Evolutionary conservation across 75 land plant genomes (phyloP).

Genomic region (Pinus tabuliformis): DNA sequence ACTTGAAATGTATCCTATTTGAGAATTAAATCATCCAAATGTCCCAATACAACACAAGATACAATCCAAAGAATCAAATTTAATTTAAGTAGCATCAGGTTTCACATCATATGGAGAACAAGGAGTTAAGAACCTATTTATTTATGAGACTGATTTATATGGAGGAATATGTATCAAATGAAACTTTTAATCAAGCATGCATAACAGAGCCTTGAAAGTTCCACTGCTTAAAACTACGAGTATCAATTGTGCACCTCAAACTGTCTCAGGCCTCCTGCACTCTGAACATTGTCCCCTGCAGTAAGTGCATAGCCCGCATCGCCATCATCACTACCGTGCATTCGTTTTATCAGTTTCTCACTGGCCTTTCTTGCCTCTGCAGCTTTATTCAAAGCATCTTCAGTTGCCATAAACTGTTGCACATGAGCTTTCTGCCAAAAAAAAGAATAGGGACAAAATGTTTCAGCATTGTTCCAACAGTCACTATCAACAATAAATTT

Average conservation of each 20-base stretch:
- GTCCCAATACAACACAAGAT: too few relatives aligned
- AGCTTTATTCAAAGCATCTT: conserved; percentile 93
- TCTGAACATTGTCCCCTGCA: conserved; percentile 52
- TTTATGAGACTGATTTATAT: too few relatives aligned
- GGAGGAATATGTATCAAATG: too few relatives aligned
- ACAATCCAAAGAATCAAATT: too few relatives aligned
- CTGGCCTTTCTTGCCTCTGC: conserved; percentile 75
- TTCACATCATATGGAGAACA: too few relatives aligned
- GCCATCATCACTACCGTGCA: conserved; percentile 56
- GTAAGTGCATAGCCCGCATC: conserved; percentile 29
- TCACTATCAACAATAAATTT: not conserved
- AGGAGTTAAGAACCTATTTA: too few relatives aligned
- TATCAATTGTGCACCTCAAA: conserved; percentile 59
- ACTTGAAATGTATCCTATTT: too few relatives aligned
- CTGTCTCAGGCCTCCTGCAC: conserved; percentile 67
- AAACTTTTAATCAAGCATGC: too few relatives aligned
- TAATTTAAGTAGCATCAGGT: too few relatives aligned
- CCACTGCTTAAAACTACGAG: too few relatives aligned
- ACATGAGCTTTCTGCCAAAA: conserved; percentile 92
- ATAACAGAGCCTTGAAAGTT: too few relatives aligned
- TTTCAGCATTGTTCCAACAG: not conserved
- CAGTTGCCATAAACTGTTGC: conserved; percentile 98
- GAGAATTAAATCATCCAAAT: too few relatives aligned
- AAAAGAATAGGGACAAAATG: conserved; percentile 4
- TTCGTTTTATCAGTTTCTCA: conserved; percentile 67